Base-by-base conservation (phyloP, 805 yeast species). In the Candida quercuum region DNA sequence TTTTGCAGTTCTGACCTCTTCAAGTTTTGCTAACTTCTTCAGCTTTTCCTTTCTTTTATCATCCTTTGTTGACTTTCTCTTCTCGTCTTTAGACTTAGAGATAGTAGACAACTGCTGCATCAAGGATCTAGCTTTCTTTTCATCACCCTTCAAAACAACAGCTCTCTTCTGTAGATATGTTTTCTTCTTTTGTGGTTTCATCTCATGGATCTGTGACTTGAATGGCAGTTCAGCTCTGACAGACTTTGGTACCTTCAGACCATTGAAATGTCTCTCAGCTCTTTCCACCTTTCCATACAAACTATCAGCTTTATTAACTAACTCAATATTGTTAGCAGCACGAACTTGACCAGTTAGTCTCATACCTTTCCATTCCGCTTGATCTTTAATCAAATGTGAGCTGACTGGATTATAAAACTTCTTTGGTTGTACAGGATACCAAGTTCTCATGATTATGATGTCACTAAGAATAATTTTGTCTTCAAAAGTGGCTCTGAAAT, bases 321-420 rank as follows among this genome's bases (percentile, higher is more conserved):
- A 77, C 16, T 73, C 76, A 33, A 87, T 54, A 27, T 72, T 74
- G 48, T 71, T 60, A 18, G 74, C 94, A 17, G 93, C 91, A 53
- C 99, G 77, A 30, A 93, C 88, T 52, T 83, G 83, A 40, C 99
- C 99, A 1, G 97, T 93, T 44, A 91, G 70, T 56, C 95, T 76
- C 95, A 93, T 88, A 45, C 99, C 99, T 54, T 76, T 76, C 99
- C 99, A 93, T 53, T 86, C 86, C 23, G 72, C 68, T 64, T 93
- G 93, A 48, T 87, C 76, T 25, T 67, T 57, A 41, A 89, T 62
- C 51, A 94, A 69, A 56, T 91, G 68, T 2, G 99, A 93, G 0
- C 97, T 85, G 16, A 93, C 98, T 2, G 98, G 98, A 57, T 93
- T 94, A 63, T 91, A 94, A 63, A 87, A 93, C 59, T 79, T 79